Percentiles rank a stretch among this genome's conserved stretches.
Evolutionary conservation across 208 protist genomes (phyloP).

Genomic region (Wallacemonas sp.): DNA sequence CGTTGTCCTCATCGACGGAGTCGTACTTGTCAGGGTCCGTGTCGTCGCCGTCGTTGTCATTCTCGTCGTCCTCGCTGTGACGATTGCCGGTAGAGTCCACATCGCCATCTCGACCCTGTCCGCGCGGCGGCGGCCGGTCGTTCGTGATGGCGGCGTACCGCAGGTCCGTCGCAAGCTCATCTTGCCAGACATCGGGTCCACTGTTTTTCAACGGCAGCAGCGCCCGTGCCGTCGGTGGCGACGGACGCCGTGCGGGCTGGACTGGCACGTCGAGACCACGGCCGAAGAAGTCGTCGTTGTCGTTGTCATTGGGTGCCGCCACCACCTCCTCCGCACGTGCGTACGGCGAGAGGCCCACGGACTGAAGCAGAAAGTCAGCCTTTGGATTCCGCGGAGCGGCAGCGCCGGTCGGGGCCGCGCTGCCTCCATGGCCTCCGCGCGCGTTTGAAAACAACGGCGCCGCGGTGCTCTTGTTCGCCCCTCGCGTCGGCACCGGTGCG

Average conservation of each 20-base stretch:
- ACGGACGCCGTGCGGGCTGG: neutral
- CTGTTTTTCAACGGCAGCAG: constrained; percentile 8
- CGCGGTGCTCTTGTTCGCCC: too few species aligned
- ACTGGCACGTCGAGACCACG: too few species aligned
- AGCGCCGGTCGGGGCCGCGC: neutral
- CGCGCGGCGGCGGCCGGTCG: too few species aligned
- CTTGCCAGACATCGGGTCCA: neutral
- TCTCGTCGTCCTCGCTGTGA: neutral
- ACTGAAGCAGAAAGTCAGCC: constrained; percentile 9
- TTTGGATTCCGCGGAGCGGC: neutral
- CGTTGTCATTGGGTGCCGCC: neutral
- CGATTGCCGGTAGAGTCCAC: neutral
- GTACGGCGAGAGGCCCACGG: constrained; percentile 12
- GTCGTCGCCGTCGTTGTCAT: too few species aligned
- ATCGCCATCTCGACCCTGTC: too few species aligned
- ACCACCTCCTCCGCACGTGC: constrained; percentile 8
- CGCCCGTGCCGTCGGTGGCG: neutral
- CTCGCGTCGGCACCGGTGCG: too few species aligned
- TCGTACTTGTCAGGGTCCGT: too few species aligned
- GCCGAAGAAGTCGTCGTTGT: constrained; percentile 7
- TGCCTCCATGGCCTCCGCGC: neutral
- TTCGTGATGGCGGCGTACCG: neutral
- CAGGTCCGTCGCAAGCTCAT: constrained; percentile 1
- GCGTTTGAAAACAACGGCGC: too few species aligned
- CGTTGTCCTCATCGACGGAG: too few species aligned